These are phyloP conservation scores for Microbotryomycetes sp. DNA, from an alignment of 1,284 basidiomycete genomes.

Conservation along the genomic window DNA sequence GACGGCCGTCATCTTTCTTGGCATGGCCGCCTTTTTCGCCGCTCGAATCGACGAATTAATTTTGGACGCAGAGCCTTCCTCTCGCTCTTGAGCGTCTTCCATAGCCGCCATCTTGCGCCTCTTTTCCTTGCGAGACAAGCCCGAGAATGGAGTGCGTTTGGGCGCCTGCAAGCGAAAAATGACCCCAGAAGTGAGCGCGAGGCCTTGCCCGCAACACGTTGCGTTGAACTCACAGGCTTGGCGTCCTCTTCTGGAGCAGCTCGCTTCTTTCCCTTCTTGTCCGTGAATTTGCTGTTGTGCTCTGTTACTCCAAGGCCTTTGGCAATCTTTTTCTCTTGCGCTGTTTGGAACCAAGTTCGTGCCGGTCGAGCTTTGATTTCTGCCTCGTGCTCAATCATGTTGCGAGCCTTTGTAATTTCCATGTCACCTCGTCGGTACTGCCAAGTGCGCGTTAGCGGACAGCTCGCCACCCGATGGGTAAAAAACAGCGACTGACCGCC, in stretches of 20 bases:
- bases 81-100: constrained; percentile 61
- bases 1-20: constrained; percentile 16
- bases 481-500: constrained; percentile 50
- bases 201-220: background rate
- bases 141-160: constrained; percentile 50
- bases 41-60: constrained; percentile 68
- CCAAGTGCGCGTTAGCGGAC: background rate
- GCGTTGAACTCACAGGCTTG: constrained; percentile 13
- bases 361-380: constrained; percentile 93
- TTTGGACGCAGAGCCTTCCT: constrained; percentile 39
- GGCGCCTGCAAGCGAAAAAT: constrained; percentile 5
- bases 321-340: constrained; percentile 71
- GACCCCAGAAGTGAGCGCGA: background rate
- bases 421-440: constrained; percentile 86
- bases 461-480: too few species aligned
- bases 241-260: constrained; percentile 14
- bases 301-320: constrained; percentile 41
- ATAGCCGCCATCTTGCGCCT: constrained; percentile 76
- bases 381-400: constrained; percentile 87
- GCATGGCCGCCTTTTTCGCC: constrained; percentile 60
- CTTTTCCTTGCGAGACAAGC: constrained; percentile 73
- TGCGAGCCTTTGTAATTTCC: constrained; percentile 91
- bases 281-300: constrained; percentile 31
- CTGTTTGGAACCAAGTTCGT: constrained; percentile 93
- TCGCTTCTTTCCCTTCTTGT: constrained; percentile 29